Conservation (phyloP, 768 basidiomycete genomes). For the Auricularia cornea region DNA sequence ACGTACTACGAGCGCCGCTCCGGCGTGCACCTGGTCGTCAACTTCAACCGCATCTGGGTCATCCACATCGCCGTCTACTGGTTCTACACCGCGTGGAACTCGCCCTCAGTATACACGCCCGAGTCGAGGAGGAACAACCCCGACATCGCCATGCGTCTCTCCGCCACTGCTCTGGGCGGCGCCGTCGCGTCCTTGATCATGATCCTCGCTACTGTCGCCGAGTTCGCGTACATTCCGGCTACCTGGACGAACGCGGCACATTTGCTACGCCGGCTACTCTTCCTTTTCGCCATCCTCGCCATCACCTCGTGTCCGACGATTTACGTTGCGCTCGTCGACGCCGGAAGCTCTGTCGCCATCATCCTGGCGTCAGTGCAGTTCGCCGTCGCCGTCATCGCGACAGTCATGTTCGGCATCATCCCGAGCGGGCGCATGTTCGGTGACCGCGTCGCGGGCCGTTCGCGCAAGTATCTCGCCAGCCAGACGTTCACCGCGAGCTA, state of each 20-base stretch:
- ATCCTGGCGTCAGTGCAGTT: slow-evolving; percentile 94
- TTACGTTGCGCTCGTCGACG: slow-evolving; percentile 84
- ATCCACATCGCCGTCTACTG: slow-evolving; percentile 89
- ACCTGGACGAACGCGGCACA: slow-evolving; percentile 99
- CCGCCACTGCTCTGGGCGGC: slow-evolving; percentile 91
- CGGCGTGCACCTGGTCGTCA: slow-evolving; percentile 85
- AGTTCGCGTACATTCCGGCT: slow-evolving; percentile 95
- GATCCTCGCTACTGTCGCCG: slow-evolving; percentile 86
- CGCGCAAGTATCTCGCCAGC: slow-evolving; percentile 96
- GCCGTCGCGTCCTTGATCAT: slow-evolving; percentile 90
- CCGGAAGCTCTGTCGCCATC: slow-evolving; percentile 63
- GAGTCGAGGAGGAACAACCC: slow-evolving; percentile 43
- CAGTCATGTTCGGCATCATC: slow-evolving; percentile 75
- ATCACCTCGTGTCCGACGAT: slow-evolving; percentile 90
- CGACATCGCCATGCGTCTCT: slow-evolving; percentile 88
- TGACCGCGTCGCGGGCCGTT: slow-evolving; percentile 93
- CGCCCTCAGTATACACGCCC: slow-evolving; percentile 83
- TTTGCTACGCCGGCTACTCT: slow-evolving; percentile 85
- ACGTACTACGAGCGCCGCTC: slow-evolving; percentile 98
- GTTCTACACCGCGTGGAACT: slow-evolving; percentile 98
- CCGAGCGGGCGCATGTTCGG: slow-evolving; percentile 99
- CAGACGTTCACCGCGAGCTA: slow-evolving; percentile 99
- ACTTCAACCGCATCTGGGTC: slow-evolving; percentile 99
- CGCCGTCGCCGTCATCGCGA: slow-evolving; percentile 78
- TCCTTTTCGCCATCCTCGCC: slow-evolving; percentile 85